Conservation (phyloP, 1,139 yeast genomes). For the Sugiyamaella japonica region DNA sequence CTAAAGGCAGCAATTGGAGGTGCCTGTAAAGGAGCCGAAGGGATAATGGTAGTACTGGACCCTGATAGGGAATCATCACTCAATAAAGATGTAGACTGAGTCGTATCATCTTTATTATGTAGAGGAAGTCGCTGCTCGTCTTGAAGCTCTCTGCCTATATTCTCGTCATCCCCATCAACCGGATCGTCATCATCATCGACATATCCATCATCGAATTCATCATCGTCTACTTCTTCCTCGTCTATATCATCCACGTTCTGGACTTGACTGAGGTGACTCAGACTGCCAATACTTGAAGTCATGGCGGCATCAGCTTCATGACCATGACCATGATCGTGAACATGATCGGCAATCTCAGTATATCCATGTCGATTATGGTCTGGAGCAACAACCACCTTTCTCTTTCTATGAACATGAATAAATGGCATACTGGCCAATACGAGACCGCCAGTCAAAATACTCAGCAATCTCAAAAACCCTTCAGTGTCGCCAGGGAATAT, state of each 20-base stretch:
- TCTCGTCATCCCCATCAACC: slow-evolving; percentile 8
- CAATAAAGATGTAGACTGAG: slow-evolving; percentile 8
- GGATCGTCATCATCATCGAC: slow-evolving; percentile 12
- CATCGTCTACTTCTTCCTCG: neutral
- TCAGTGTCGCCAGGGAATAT: slow-evolving; percentile 39
- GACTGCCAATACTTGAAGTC: neutral
- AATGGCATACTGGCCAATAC: slow-evolving; percentile 35
- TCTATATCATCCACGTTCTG: slow-evolving; percentile 12
- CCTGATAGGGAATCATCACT: slow-evolving; percentile 6
- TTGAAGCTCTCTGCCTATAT: slow-evolving; percentile 5
- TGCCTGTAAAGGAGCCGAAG: neutral
- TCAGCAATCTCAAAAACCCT: slow-evolving; percentile 35
- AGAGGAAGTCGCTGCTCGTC: neutral
- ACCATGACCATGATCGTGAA: neutral
- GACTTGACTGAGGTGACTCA: neutral
- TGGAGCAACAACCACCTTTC: slow-evolving; percentile 2
- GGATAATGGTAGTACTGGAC: neutral
- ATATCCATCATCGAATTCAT: slow-evolving; percentile 14
- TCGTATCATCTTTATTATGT: slow-evolving; percentile 3
- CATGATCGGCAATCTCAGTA: slow-evolving; percentile 15
- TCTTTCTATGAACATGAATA: slow-evolving; percentile 29
- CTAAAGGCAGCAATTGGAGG: neutral
- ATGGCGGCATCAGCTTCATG: neutral
- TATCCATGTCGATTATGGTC: slow-evolving; percentile 5
- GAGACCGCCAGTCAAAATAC: slow-evolving; percentile 34